Evolutionary conservation across 2,329 filamentous ascomycete genomes (phyloP), one percentile per base, ranked within the genome.

Genomic region (Aspergillus fumigatiaffinis): DNA sequence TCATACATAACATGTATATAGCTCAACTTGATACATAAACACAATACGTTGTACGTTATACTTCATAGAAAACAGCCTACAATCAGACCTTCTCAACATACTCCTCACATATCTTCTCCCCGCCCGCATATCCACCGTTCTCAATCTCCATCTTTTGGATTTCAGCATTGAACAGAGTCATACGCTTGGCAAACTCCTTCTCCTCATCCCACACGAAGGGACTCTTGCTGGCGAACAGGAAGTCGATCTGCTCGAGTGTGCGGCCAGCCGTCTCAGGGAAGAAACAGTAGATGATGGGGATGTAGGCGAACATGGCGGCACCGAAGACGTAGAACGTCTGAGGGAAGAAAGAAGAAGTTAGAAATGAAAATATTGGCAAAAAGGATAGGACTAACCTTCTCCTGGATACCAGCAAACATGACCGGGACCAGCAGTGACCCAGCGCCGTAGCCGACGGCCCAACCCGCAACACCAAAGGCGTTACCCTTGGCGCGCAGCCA

Each of bases 391-490:
- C 29, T 4, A 32, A 32, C 29, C 4, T 35, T 88, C 57, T 88
- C 84, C n/a, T 81, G 79, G 55, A 90, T 82, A 8, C 76, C 75
- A 57, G 78, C 72, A 65, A 88, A 85, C 68, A 85, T 84, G 41
- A 78, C 75, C 0, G 82, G 82, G 3, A 79, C 76, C 1, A 84
- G 70, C 0, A 84, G 72, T 0, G 66, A 66, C 59, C 71, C 44
- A 66, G 57, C 49, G 67, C 86, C 86, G 60, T 89, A 89, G 0
- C 87, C 87, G 51, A 90, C 87, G 1, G 79, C 82, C 87, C 87
- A 90, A 0, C 87, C 87, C 0, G 88, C 80, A 0, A 90, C 87
- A 14, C 87, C 87, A 81, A 84, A 90, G 0, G 87, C 86, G 57
- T 89, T 90, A 3, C 87, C 88, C 66, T 87, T 87, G 0, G 87